These are phyloP conservation scores for Xylariaceae sp. DNA, from an alignment of 2,329 filamentous ascomycete species.

Conservation along the genomic window DNA sequence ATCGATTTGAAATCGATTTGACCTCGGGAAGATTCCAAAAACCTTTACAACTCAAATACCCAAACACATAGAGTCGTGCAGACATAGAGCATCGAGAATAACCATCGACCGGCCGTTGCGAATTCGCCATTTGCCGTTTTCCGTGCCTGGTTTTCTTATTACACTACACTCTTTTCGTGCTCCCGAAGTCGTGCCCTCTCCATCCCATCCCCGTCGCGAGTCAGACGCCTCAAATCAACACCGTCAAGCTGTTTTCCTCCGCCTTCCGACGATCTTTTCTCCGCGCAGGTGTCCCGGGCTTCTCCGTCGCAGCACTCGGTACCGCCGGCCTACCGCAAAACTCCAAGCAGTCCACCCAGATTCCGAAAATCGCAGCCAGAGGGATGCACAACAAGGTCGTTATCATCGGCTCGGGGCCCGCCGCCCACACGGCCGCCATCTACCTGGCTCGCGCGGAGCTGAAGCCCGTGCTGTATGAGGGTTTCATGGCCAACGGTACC, in stretches of 20 bases:
- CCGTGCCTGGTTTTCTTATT: too few species aligned
- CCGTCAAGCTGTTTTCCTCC: conserved; percentile 91
- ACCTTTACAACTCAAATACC: too few species aligned
- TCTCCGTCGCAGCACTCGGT: conserved; percentile 67
- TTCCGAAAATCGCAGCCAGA: conserved; percentile 41
- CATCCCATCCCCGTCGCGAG: background rate
- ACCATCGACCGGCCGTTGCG: too few species aligned
- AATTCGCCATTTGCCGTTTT: too few species aligned
- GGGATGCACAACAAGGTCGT: conserved; percentile 93
- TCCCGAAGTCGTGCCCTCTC: background rate
- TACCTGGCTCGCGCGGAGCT: conserved; percentile 93
- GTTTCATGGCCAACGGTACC: conserved; percentile 95
- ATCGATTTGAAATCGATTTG: background rate
- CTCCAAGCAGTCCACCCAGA: conserved; percentile 31
- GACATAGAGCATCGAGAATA: too few species aligned
- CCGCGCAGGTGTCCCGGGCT: conserved; percentile 67
- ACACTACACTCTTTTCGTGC: too few species aligned
- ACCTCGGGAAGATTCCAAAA: background rate
- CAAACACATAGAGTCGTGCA: too few species aligned
- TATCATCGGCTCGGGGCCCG: conserved; percentile 91
- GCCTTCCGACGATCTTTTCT: conserved; percentile 66
- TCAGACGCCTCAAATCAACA: conserved; percentile 25
- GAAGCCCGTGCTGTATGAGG: conserved; percentile 93
- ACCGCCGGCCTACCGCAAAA: conserved; percentile 58
- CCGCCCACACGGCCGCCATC: conserved; percentile 93